A percentile compares a stretch with the other conserved stretches of the same genome.
Evolutionary conservation across 2,329 filamentous ascomycete species (phyloP).

Genomic region (Arachnopeziza araneosa): DNA sequence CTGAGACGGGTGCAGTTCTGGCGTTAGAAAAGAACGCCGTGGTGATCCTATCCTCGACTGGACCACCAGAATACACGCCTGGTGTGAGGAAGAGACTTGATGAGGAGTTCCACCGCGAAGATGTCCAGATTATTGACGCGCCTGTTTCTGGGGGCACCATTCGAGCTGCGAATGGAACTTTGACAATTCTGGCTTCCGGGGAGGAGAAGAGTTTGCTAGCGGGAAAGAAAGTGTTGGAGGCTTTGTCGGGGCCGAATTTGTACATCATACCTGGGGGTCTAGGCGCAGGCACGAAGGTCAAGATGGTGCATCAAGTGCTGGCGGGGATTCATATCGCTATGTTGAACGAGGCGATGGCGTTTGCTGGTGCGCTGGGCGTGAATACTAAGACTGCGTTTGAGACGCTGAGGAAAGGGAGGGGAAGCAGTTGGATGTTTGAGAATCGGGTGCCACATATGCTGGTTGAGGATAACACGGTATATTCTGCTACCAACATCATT

Average conservation of each 20-base stretch:
- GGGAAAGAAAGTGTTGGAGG: slow-evolving; percentile 53
- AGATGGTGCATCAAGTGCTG: slow-evolving; percentile 59
- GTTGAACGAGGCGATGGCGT: slow-evolving; percentile 54
- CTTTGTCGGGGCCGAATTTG: slow-evolving; percentile 56
- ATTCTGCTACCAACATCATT: slow-evolving; percentile 33
- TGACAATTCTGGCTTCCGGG: slow-evolving; percentile 70
- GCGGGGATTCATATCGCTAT: slow-evolving; percentile 59
- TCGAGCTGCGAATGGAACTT: slow-evolving; percentile 63
- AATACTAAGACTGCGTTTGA: slow-evolving; percentile 40
- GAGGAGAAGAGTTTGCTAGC: slow-evolving; percentile 50
- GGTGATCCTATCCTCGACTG: slow-evolving; percentile 64
- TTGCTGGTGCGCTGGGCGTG: slow-evolving; percentile 51
- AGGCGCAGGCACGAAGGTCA: slow-evolving; percentile 55
- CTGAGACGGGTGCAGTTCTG: slow-evolving; percentile 45
- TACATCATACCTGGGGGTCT: slow-evolving; percentile 56
- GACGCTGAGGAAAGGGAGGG: slow-evolving; percentile 17
- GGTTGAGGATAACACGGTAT: slow-evolving; percentile 40
- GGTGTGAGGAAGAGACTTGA: slow-evolving; percentile 52
- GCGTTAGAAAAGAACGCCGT: slow-evolving; percentile 48
- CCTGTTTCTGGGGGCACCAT: slow-evolving; percentile 68
- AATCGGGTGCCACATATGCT: slow-evolving; percentile 50
- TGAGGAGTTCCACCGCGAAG: slow-evolving; percentile 48
- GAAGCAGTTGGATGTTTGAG: slow-evolving; percentile 48
- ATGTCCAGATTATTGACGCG: slow-evolving; percentile 63
- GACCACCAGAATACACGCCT: slow-evolving; percentile 60